A percentile compares a stretch with the other conserved stretches of the same genome.
Evolutionary conservation across 2,329 filamentous ascomycete genomes (phyloP).

Genomic region (Cyclaneusma minus): DNA sequence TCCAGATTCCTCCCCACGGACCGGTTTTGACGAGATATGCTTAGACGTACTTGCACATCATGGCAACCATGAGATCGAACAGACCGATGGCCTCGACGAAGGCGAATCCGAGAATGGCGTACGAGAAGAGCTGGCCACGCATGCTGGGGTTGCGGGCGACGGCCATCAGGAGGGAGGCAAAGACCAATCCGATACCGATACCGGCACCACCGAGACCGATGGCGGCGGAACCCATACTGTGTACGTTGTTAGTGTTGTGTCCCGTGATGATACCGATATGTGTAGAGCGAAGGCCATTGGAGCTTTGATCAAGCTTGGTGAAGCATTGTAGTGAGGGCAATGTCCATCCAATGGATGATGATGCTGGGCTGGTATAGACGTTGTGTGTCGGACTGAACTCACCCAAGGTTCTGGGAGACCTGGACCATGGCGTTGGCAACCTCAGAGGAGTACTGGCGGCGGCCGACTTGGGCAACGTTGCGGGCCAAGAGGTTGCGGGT

Average conservation of each 20-base stretch:
- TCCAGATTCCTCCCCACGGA: conserved; percentile 1
- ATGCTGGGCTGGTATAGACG: no score
- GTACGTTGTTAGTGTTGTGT: no score
- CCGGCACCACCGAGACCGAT: conserved; percentile 85
- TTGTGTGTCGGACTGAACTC: no score
- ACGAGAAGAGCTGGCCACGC: conserved; percentile 89
- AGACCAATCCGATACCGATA: conserved; percentile 93
- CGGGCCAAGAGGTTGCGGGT: conserved; percentile 31
- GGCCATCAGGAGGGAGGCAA: conserved; percentile 76
- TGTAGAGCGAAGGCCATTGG: no score
- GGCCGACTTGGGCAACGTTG: conserved; percentile 41
- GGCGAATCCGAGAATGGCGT: conserved; percentile 90
- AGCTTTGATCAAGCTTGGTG: no score
- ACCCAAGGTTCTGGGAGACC: conserved; percentile 81
- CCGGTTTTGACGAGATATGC: conserved; percentile 2
- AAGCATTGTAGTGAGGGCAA: no score
- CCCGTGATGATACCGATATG: no score
- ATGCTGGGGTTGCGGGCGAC: conserved; percentile 90
- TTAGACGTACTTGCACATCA: conserved; percentile 75
- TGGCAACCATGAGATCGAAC: conserved; percentile 83
- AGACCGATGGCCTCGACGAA: conserved; percentile 88
- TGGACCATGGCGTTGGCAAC: conserved; percentile 78
- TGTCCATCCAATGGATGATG: no score
- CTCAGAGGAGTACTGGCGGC: conserved; percentile 74
- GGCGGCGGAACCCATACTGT: conserved; percentile 78